Evolutionary conservation across 495 filamentous ascomycete species (phyloP).

Genomic region (Penicillium longicatenatum): DNA sequence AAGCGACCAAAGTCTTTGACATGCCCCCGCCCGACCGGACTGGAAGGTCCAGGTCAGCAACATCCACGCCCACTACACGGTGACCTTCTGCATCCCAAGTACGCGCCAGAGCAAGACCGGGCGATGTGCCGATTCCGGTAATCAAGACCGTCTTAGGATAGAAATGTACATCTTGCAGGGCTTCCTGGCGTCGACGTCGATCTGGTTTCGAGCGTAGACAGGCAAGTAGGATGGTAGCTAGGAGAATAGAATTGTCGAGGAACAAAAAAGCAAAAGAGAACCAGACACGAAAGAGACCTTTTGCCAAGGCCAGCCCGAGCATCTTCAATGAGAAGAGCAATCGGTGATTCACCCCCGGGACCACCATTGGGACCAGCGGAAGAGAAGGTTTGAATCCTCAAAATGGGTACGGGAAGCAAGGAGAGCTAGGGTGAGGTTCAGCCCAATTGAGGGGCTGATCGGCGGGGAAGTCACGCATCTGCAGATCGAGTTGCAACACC

Average conservation of each 20-base stretch:
- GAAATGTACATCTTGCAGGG: constrained; percentile 41
- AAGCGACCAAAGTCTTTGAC: constrained; percentile 48
- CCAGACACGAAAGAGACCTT: constrained; percentile 12
- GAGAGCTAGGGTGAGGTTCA: neutral
- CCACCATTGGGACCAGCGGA: constrained; percentile 1
- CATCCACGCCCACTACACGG: constrained; percentile 71
- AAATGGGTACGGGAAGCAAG: neutral
- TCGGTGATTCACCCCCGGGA: neutral
- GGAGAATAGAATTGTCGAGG: constrained; percentile 51
- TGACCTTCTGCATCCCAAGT: constrained; percentile 66
- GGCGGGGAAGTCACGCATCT: neutral
- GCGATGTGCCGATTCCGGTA: constrained; percentile 69
- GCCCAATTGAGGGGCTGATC: constrained; percentile 10
- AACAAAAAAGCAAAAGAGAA: constrained; percentile 54
- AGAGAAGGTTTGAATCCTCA: neutral
- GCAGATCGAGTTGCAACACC: neutral
- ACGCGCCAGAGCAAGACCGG: constrained; percentile 68
- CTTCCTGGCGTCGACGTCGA: constrained; percentile 27
- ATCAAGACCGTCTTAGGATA: constrained; percentile 65
- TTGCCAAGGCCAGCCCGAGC: constrained; percentile 4
- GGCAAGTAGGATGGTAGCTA: constrained; percentile 30
- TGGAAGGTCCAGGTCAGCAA: constrained; percentile 56
- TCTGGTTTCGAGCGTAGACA: constrained; percentile 16
- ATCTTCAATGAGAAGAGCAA: constrained; percentile 12
- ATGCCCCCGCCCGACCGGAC: constrained; percentile 42